Percentiles rank a stretch among this genome's conserved stretches.
Conservation (phyloP, 257 asterid species). For the Solanum bukasovii region DNA sequence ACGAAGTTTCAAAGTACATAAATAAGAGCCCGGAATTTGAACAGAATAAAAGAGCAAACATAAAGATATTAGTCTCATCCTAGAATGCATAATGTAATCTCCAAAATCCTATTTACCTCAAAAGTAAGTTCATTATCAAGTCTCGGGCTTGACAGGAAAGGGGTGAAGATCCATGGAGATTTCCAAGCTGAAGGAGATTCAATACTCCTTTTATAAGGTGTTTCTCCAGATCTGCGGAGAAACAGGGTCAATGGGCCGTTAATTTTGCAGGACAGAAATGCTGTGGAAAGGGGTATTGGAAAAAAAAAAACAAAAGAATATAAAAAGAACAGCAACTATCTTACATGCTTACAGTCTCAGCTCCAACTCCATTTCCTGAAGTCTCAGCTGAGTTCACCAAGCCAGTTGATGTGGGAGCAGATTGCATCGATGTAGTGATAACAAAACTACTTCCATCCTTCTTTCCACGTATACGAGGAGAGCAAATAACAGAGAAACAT, state of each 20-base stretch:
- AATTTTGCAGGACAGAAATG: background rate
- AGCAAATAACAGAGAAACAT: constrained; percentile 47
- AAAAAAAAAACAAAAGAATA: background rate
- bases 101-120: constrained; percentile 36
- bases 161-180: constrained; percentile 87
- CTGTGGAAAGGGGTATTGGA: background rate
- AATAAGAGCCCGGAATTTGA: background rate
- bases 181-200: constrained; percentile 98
- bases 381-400: constrained; percentile 36
- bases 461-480: constrained; percentile 45
- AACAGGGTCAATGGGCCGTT: background rate
- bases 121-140: constrained; percentile 73
- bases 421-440: constrained; percentile 36
- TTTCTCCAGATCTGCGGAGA: constrained; percentile 53
- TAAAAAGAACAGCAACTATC: constrained; percentile 4
- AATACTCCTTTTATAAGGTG: constrained; percentile 66
- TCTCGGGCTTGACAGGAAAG: constrained; percentile 63
- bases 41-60: background rate
- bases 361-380: constrained; percentile 37
- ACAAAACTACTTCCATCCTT: constrained; percentile 47
- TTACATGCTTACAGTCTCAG: constrained; percentile 62
- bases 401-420: constrained; percentile 31
- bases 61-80: background rate
- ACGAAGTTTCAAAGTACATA: constrained; percentile 11
- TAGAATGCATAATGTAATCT: background rate